Conservation (phyloP, 805 yeast species). For the Groenewaldozyma salmanticensis region DNA sequence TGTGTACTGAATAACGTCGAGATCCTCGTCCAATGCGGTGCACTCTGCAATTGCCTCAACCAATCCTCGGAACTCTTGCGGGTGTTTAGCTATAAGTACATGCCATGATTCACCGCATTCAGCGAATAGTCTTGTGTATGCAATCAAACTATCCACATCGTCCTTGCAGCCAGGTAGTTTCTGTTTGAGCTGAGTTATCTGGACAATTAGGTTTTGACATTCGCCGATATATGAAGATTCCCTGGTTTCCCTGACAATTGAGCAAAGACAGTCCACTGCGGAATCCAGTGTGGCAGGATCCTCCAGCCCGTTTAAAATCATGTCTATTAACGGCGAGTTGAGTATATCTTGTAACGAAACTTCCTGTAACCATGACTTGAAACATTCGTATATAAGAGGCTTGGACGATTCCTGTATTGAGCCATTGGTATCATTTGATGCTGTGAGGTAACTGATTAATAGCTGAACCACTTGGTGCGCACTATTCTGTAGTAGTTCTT, state of each 20-base stretch:
- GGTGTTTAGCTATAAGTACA: conserved; percentile 64
- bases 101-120: conserved; percentile 98
- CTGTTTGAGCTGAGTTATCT: conserved; percentile 52
- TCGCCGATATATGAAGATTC: conserved; percentile 39
- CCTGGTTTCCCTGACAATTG: conserved; percentile 71
- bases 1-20: conserved; percentile 82
- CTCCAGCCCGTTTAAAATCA: conserved; percentile 54
- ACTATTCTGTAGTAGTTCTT: conserved; percentile 52
- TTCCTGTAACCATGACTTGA: conserved; percentile 87
- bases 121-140: conserved; percentile 66
- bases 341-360: conserved; percentile 66
- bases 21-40: conserved; percentile 65
- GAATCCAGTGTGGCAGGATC: conserved; percentile 59
- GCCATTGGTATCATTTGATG: neutral
- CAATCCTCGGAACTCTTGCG: conserved; percentile 59
- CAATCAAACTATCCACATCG: conserved; percentile 58
- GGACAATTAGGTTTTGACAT: conserved; percentile 44
- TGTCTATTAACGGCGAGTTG: conserved; percentile 50
- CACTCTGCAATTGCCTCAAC: conserved; percentile 65
- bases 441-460: conserved; percentile 40
- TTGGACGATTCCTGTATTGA: conserved; percentile 24
- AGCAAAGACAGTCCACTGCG: conserved; percentile 76
- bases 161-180: conserved; percentile 27
- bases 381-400: conserved; percentile 54
- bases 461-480: conserved; percentile 59